Base-by-base conservation (phyloP, 768 basidiomycete species). In the Kwoniella botswanensis region DNA sequence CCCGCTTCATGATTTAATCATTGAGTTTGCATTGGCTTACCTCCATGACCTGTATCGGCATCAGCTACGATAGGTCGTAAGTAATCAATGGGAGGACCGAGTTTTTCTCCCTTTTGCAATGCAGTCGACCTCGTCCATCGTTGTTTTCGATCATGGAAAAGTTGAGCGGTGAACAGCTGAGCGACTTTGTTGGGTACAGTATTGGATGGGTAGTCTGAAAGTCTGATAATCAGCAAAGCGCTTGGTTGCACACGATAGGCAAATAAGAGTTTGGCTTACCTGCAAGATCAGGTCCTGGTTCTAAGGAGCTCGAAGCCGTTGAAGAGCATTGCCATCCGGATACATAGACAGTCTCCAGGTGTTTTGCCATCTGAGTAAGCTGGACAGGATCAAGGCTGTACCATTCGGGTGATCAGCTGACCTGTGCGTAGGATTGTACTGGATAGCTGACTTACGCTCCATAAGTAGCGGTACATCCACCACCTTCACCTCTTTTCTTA, bases 61-160 rank as follows among this genome's bases (percentile, higher is more conserved):
- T 99, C 97, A 18, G 97, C 96, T 73, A 99, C 86, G 74, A 99
- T 88, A 5, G 96, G 96, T 24, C 96, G 91, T 73, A 97, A 89
- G 83, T 96, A 96, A 85, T 98, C 95, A 76, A 96, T 85, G 11
- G 81, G 74, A 68, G 82, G 82, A 0, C 91, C 91, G 0, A 90
- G 90, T 74, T 88, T 86, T 3, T 89, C 87, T 10, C 77, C 73
- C n/a, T 75, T 76, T n/a, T 67, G 69, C 0, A 77, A 69, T 18
- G 78, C 76, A 12, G 64, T 55, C 2, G 73, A 53, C 17, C 82
- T 58, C 5, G 81, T 82, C 77, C 78, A 83, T 65, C 89, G 90
- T 83, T 98, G 96, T 84, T 97, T 98, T 74, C 96, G 91, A 86
- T 99, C 97, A 83, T 99, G 97, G 90, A 98, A 98, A 54, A 98